Conservation (phyloP, 1,284 basidiomycete genomes). For the Apiotrichum siamense region DNA sequence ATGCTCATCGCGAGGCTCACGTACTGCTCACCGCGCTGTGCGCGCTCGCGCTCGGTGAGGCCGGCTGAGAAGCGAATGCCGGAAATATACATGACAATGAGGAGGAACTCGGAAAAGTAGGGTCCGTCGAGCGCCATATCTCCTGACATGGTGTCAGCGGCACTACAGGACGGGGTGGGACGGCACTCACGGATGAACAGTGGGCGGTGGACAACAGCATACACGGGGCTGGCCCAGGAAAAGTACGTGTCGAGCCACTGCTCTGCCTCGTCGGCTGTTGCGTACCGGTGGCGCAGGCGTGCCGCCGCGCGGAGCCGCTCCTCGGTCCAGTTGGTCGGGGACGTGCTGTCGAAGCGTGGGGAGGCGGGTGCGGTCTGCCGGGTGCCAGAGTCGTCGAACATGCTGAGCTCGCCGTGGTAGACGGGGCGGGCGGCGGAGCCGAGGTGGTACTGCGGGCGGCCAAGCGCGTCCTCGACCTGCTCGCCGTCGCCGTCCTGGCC, state of each 20-base stretch:
- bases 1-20: conserved; percentile 13
- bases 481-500: not conserved
- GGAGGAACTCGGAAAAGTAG: conserved; percentile 15
- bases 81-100: conserved; percentile 13
- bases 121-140: conserved; percentile 18
- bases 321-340: conserved; percentile 1
- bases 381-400: conserved; percentile 6
- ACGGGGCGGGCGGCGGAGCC: not conserved
- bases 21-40: conserved; percentile 4
- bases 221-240: conserved; percentile 11
- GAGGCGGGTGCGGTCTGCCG: not conserved
- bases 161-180: no score
- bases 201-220: conserved; percentile 9
- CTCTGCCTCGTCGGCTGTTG: conserved; percentile 14
- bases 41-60: conserved; percentile 12
- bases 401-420: conserved; percentile 9
- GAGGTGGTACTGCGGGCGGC: conserved; percentile 2
- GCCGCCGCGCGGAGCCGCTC: conserved; percentile 4
- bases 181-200: conserved; percentile 10
- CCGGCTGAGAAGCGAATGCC: conserved; percentile 12
- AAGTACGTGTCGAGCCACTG: conserved; percentile 13
- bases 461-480: not conserved
- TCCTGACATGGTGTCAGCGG: not conserved
- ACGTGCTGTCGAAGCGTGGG: not conserved
- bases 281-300: conserved; percentile 11